These are phyloP conservation scores for Cordyceps cicadae DNA, from an alignment of 2,329 filamentous ascomycete species.

Conservation along the genomic window DNA sequence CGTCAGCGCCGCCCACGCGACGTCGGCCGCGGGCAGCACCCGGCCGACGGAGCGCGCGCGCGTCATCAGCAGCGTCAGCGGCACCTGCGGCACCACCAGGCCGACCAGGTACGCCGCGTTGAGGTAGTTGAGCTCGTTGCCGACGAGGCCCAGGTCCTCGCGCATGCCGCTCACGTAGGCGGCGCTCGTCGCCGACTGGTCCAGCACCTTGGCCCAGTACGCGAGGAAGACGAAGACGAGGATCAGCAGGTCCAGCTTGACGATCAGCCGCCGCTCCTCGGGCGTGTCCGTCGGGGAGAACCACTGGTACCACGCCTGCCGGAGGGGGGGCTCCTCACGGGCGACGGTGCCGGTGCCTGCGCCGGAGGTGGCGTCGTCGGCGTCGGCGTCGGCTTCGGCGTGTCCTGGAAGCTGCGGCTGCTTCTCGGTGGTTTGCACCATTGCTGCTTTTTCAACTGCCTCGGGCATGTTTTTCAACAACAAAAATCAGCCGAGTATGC, in stretches of 20 bases:
- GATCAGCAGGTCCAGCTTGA: conserved; percentile 48
- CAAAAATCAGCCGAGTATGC: not conserved
- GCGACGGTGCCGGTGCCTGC: not conserved
- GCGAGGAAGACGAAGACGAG: conserved; percentile 48
- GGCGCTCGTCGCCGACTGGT: conserved; percentile 15
- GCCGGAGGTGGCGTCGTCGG: not conserved
- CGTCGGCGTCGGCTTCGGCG: not conserved
- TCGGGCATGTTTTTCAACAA: not conserved
- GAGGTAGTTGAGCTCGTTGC: conserved; percentile 45
- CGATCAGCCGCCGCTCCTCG: conserved; percentile 31
- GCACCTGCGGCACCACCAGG: conserved; percentile 15
- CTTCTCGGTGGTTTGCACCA: not conserved
- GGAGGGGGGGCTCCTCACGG: not conserved
- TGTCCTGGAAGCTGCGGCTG: not conserved
- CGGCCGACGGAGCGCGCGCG: conserved; percentile 16
- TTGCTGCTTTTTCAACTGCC: not conserved
- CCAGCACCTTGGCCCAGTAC: conserved; percentile 49
- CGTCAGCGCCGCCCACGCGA: conserved; percentile 20
- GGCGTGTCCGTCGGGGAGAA: conserved; percentile 39
- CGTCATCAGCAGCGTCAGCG: conserved; percentile 16
- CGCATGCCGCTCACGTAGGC: conserved; percentile 34
- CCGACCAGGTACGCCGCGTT: conserved; percentile 25
- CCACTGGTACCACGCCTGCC: conserved; percentile 34
- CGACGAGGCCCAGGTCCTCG: conserved; percentile 40
- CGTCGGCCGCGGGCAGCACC: conserved; percentile 25